Percentiles rank a stretch among this genome's conserved stretches.
phyloP scores from a whole-genome alignment of 2,329 filamentous ascomycete species.

The Westerdykella sp. region DNA sequence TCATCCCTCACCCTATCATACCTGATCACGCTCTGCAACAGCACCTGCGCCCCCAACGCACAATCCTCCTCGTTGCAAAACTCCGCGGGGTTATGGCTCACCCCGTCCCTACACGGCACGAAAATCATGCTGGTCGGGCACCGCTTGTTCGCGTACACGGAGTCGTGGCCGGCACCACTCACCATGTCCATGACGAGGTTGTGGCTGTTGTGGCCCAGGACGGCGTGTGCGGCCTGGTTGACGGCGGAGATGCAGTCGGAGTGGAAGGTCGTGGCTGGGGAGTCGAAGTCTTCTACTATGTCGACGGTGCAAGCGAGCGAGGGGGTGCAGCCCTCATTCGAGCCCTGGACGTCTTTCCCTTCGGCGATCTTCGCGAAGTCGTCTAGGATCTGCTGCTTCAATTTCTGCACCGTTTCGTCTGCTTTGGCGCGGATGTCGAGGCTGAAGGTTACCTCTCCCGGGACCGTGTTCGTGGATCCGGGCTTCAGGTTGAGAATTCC shows the following conservation, averaged over 20 bases:
- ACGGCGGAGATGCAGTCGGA: conserved; percentile 62
- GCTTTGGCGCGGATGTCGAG: conserved; percentile 60
- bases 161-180: conserved; percentile 60
- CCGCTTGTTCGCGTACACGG: conserved; percentile 40
- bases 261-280: conserved; percentile 55
- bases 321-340: conserved; percentile 41
- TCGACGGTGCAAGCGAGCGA: conserved; percentile 49
- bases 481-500: conserved; percentile 63
- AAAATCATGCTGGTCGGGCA: conserved; percentile 47
- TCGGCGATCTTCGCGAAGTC: conserved; percentile 57
- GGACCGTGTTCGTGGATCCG: conserved; percentile 68
- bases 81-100: conserved; percentile 45
- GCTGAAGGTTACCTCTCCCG: conserved; percentile 60
- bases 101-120: conserved; percentile 43
- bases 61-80: conserved; percentile 44
- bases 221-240: conserved; percentile 53
- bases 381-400: conserved; percentile 51
- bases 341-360: conserved; percentile 48
- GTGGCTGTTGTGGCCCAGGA: conserved; percentile 45
- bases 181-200: conserved; percentile 55
- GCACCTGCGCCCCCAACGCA: conserved; percentile 43
- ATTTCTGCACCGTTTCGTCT: conserved; percentile 51
- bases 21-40: conserved; percentile 46
- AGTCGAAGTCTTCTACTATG: conserved; percentile 58
- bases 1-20: conserved; percentile 44